Percentiles rank a stretch among this genome's conserved stretches.
These are phyloP conservation scores for Lactuca saligna DNA, from an alignment of 129 eudicot species.

Conservation along the genomic window DNA sequence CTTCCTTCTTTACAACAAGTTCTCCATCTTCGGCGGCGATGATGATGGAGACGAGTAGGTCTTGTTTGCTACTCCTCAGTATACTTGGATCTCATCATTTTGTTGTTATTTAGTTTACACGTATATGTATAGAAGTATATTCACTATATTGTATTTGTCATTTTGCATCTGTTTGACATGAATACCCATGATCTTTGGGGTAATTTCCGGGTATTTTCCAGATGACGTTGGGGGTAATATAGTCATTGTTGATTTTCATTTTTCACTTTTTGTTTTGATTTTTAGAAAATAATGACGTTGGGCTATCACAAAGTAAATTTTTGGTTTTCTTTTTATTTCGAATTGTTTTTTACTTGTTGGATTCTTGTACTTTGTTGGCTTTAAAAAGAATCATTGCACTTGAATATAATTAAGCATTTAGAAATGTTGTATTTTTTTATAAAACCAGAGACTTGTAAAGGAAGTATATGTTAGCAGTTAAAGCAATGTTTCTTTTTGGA, in stretches of 20 bases:
- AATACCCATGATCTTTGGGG: slow-evolving; percentile 7
- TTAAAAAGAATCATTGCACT: not conserved
- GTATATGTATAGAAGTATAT: slow-evolving; percentile 5
- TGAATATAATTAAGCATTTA: not conserved
- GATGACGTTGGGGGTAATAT: not conserved
- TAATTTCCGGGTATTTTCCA: not conserved
- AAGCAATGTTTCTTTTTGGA: not conserved
- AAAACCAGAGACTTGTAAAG: not conserved
- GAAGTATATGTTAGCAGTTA: not conserved
- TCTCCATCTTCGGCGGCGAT: slow-evolving; percentile 85
- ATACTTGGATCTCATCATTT: slow-evolving; percentile 17
- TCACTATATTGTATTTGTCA: not conserved
- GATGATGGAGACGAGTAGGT: slow-evolving; percentile 67
- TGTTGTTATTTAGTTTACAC: not conserved
- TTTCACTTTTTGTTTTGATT: not conserved
- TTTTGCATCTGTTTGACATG: slow-evolving; percentile 10
- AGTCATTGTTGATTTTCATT: not conserved
- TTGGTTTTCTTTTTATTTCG: too few relatives aligned
- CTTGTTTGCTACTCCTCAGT: not conserved
- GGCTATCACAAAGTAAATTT: too few relatives aligned
- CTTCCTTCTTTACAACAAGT: slow-evolving; percentile 60
- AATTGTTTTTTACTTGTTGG: not conserved
- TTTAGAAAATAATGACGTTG: not conserved
- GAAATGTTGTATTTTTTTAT: not conserved
- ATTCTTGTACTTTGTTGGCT: not conserved